These are phyloP conservation scores for Zizania latifolia DNA, from an alignment of 176 grass and related monocot genomes.

Conservation along the genomic window DNA sequence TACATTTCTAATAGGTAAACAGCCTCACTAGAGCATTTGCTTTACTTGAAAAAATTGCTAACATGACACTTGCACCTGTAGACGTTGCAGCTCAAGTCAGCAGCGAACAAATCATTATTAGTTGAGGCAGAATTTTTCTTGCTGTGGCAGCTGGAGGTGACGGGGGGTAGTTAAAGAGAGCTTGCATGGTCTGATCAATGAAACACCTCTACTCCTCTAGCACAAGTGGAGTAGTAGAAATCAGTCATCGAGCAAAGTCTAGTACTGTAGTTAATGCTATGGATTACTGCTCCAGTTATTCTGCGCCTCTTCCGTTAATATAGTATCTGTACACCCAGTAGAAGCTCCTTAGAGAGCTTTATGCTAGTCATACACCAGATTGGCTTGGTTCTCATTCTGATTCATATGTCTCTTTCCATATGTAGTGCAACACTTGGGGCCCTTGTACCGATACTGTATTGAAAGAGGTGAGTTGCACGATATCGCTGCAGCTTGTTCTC, in stretches of 20 bases:
- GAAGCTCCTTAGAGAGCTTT: constrained; percentile 29
- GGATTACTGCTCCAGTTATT: not conserved
- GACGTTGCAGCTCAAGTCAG: not conserved
- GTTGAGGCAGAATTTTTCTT: not conserved
- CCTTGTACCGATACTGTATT: not conserved
- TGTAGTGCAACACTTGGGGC: constrained; percentile 5
- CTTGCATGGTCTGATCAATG: not conserved
- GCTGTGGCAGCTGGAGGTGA: not conserved
- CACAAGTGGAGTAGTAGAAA: not conserved
- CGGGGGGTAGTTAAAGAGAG: not conserved
- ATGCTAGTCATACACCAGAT: not conserved
- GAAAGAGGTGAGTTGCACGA: not conserved
- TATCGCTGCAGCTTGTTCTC: not conserved
- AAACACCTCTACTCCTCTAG: not conserved
- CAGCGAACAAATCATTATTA: not conserved
- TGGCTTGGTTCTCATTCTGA: not conserved
- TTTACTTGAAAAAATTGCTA: not conserved
- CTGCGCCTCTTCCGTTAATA: too few species aligned
- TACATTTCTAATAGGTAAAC: not conserved
- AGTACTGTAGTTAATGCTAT: not conserved
- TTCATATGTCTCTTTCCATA: constrained; percentile 18
- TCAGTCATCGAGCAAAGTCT: not conserved
- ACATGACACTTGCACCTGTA: not conserved
- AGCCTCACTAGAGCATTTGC: not conserved
- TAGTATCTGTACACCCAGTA: not conserved